These are phyloP conservation scores for Aspergillus nidulans DNA, from an alignment of 495 filamentous ascomycete genomes.

Conservation along the genomic window DNA sequence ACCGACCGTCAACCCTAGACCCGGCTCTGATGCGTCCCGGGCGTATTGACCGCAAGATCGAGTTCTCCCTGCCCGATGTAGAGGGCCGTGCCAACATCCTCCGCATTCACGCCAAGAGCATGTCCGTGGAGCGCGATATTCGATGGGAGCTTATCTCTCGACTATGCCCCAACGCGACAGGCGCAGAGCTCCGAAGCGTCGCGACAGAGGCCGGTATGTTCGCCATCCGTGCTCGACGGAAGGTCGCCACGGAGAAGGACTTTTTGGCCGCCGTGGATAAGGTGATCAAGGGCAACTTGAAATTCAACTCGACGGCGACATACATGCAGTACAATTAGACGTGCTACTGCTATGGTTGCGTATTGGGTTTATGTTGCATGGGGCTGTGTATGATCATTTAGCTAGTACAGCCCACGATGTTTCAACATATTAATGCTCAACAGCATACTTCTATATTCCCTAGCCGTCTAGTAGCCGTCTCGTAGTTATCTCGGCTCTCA, in stretches of 20 bases:
- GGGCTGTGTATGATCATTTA: constrained; percentile 26
- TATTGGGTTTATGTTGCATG: constrained; percentile 19
- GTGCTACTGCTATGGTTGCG: not conserved
- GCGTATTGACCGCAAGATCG: constrained; percentile 97
- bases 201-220: constrained; percentile 99
- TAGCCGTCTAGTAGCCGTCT: not conserved
- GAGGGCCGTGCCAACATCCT: constrained; percentile 97
- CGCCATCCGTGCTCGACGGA: constrained; percentile 90
- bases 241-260: constrained; percentile 99
- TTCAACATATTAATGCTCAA: constrained; percentile 2
- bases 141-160: constrained; percentile 97
- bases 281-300: constrained; percentile 98
- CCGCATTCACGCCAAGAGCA: constrained; percentile 97
- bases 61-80: constrained; percentile 94
- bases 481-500: not conserved
- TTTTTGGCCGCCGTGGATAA: constrained; percentile 97
- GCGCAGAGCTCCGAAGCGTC: constrained; percentile 89
- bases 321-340: constrained; percentile 99
- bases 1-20: constrained; percentile 91
- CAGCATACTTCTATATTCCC: not conserved
- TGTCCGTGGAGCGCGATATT: constrained; percentile 98
- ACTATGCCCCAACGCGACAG: constrained; percentile 94
- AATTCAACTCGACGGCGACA: constrained; percentile 98
- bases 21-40: constrained; percentile 95
- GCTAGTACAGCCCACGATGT: constrained; percentile 17